phyloP scores from a whole-genome alignment of 2,329 filamentous ascomycete genomes.

The Achaetomium macrosporum region DNA sequence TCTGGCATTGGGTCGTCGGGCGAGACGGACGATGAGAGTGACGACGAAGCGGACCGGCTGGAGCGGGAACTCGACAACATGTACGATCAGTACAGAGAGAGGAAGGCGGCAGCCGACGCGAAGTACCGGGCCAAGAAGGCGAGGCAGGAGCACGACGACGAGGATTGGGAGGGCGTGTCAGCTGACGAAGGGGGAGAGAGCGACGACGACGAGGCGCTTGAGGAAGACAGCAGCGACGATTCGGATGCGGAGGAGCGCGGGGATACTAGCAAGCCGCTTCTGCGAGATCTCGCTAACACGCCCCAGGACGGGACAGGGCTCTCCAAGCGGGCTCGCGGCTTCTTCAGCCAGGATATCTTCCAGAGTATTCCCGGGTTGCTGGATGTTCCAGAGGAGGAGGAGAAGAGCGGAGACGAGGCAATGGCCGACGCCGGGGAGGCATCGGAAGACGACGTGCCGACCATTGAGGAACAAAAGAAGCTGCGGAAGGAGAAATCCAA shows the following conservation, averaged over 20 bases:
- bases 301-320: slow-evolving; percentile 51
- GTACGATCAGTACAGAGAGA: slow-evolving; percentile 81
- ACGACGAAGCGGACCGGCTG: slow-evolving; percentile 74
- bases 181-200: slow-evolving; percentile 53
- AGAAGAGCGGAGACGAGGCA: slow-evolving; percentile 29
- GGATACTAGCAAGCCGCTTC: slow-evolving; percentile 41
- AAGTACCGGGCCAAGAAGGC: slow-evolving; percentile 90
- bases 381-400: slow-evolving; percentile 39
- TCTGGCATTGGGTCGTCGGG: slow-evolving; percentile 50
- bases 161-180: slow-evolving; percentile 89
- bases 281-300: slow-evolving; percentile 57
- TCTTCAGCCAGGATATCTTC: slow-evolving; percentile 96
- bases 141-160: slow-evolving; percentile 72
- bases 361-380: slow-evolving; percentile 67
- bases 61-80: slow-evolving; percentile 81
- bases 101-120: slow-evolving; percentile 71
- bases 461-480: slow-evolving; percentile 21
- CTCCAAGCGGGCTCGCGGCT: slow-evolving; percentile 79
- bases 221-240: slow-evolving; percentile 59
- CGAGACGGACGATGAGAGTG: slow-evolving; percentile 57
- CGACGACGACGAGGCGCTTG: slow-evolving; percentile 52
- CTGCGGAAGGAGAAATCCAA: slow-evolving; percentile 26
- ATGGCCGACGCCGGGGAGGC: slow-evolving; percentile 5
- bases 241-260: slow-evolving; percentile 49
- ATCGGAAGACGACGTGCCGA: slow-evolving; percentile 25